Conservation (phyloP, 2,329 filamentous ascomycete genomes). For the Didymella pinodella region DNA sequence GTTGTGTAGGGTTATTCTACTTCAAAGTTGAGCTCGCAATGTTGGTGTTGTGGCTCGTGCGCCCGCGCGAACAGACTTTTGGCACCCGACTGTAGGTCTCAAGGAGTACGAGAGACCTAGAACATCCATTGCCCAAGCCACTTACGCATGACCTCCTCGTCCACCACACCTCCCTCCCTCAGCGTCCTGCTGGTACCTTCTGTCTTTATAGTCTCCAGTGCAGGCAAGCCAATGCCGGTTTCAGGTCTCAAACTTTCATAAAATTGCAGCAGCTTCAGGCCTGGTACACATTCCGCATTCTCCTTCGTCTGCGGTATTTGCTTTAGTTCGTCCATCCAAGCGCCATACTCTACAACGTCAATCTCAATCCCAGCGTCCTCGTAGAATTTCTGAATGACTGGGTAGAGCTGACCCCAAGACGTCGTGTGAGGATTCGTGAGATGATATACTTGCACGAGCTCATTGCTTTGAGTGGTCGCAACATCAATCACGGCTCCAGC, state of each 20-base stretch:
- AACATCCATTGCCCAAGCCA: slow-evolving; percentile 15
- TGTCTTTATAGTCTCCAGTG: slow-evolving; percentile 7
- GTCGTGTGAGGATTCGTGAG: slow-evolving; percentile 15
- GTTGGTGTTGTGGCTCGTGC: no score
- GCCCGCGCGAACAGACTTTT: no score
- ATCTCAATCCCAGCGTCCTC: not conserved
- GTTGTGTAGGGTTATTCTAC: no score
- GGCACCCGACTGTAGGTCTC: no score
- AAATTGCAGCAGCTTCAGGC: slow-evolving; percentile 22
- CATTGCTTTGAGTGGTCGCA: not conserved
- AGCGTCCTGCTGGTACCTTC: slow-evolving; percentile 5
- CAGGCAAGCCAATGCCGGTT: slow-evolving; percentile 12
- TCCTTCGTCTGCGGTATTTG: slow-evolving; percentile 17
- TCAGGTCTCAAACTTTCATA: slow-evolving; percentile 12
- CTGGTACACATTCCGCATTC: slow-evolving; percentile 19
- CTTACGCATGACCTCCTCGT: slow-evolving; percentile 9
- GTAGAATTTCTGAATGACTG: slow-evolving; percentile 14
- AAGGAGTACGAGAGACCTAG: not conserved
- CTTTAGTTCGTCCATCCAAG: slow-evolving; percentile 18
- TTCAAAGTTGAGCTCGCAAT: no score
- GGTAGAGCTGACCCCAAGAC: slow-evolving; percentile 11
- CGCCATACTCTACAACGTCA: slow-evolving; percentile 14
- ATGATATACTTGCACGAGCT: slow-evolving; percentile 9
- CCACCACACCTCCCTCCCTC: slow-evolving; percentile 1
- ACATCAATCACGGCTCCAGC: slow-evolving; percentile 14